phyloP scores from a whole-genome alignment of 1,139 yeast species.

The Yamadazyma membranifaciens region DNA sequence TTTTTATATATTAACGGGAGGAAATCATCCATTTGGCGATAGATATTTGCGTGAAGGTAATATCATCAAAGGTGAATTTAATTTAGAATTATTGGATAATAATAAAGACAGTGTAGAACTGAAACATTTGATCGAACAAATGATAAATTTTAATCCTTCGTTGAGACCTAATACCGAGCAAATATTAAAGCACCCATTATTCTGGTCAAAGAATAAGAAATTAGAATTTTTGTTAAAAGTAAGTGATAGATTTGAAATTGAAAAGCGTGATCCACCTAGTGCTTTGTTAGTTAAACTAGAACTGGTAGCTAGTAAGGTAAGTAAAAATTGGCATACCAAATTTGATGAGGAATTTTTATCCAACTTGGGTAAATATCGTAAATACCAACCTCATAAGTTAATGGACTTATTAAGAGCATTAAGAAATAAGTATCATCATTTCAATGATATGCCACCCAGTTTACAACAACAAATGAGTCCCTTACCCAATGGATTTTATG shows the following conservation, averaged over 20 bases:
- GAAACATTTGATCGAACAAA: constrained; percentile 62
- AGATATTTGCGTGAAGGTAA: constrained; percentile 84
- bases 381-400: constrained; percentile 73
- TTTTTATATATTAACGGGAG: constrained; percentile 78
- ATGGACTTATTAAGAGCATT: constrained; percentile 87
- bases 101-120: constrained; percentile 61
- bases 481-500: constrained; percentile 79
- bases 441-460: constrained; percentile 75
- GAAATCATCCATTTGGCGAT: constrained; percentile 95
- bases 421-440: constrained; percentile 91
- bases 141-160: constrained; percentile 70
- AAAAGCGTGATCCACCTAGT: constrained; percentile 84
- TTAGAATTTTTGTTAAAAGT: constrained; percentile 81
- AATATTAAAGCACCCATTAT: constrained; percentile 80
- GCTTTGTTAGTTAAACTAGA: constrained; percentile 62
- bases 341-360: constrained; percentile 73
- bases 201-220: constrained; percentile 77
- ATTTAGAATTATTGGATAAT: constrained; percentile 44
- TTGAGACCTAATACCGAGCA: constrained; percentile 69
- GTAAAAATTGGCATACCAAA: constrained; percentile 74
- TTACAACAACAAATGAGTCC: constrained; percentile 67
- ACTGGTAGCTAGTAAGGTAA: constrained; percentile 48
- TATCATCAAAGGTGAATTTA: constrained; percentile 71
- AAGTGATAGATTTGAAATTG: constrained; percentile 88
- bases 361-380: constrained; percentile 86